Evolutionary conservation across 2,329 filamentous ascomycete species (phyloP).

Genomic region (Ophiostoma piceae): DNA sequence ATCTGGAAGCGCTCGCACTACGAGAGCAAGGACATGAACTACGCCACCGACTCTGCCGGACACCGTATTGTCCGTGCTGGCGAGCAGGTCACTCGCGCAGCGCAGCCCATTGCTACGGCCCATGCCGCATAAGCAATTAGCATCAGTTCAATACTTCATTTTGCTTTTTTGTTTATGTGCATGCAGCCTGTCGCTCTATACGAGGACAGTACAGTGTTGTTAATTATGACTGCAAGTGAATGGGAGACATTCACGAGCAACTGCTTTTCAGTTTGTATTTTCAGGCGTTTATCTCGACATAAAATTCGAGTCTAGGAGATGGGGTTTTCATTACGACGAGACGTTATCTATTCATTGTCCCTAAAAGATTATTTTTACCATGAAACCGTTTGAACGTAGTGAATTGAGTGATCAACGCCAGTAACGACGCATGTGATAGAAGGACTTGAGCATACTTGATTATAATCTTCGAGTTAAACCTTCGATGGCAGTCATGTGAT

Average conservation of each 20-base stretch:
- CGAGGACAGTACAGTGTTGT: neutral
- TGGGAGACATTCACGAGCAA: conserved; percentile 8
- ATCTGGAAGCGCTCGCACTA: conserved; percentile 85
- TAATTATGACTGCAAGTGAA: conserved; percentile 5
- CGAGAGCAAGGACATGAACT: conserved; percentile 76
- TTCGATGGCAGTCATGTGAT: no score
- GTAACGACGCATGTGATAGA: no score
- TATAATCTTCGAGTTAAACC: neutral
- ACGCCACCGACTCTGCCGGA: conserved; percentile 74
- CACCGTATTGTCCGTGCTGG: conserved; percentile 82
- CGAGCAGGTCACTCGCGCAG: conserved; percentile 75
- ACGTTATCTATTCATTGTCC: conserved; percentile 16
- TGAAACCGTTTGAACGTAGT: neutral
- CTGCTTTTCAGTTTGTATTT: conserved; percentile 18
- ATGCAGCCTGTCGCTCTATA: neutral
- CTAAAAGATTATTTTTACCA: conserved; percentile 14
- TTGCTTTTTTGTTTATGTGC: neutral
- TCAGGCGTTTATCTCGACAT: conserved; percentile 12
- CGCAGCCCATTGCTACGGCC: conserved; percentile 73
- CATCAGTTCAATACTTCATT: neutral
- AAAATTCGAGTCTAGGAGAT: conserved; percentile 14
- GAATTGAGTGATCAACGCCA: neutral
- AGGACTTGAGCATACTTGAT: neutral
- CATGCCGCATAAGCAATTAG: conserved; percentile 62
- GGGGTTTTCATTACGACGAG: conserved; percentile 22